These are phyloP conservation scores for Solanum stenotomum DNA, from an alignment of 257 asterid genomes.

Conservation along the genomic window DNA sequence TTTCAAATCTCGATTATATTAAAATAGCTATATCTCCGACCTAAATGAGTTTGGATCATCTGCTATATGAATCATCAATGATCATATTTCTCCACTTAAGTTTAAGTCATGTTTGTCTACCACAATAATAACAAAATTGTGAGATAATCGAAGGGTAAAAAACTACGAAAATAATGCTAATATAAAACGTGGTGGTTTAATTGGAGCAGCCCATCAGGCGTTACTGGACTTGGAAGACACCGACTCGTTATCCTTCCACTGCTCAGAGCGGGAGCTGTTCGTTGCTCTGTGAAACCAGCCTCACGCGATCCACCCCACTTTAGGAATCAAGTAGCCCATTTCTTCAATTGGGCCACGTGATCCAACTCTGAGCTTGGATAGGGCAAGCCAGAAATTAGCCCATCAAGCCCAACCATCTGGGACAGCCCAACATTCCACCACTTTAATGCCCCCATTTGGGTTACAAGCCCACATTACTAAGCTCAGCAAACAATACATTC, in stretches of 20 bases:
- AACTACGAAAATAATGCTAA: no score
- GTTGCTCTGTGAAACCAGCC: not conserved
- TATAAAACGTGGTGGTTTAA: not conserved
- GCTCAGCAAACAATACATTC: rapidly evolving
- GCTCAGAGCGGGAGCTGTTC: not conserved
- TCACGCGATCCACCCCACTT: rapidly evolving
- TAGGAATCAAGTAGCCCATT: not conserved
- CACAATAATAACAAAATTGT: not conserved
- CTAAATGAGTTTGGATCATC: no score
- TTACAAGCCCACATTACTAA: not conserved
- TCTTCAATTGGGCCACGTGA: not conserved
- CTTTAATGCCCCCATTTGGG: not conserved
- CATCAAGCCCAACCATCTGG: not conserved
- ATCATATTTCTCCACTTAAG: not conserved
- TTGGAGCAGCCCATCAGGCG: not conserved
- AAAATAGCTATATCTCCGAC: not conserved
- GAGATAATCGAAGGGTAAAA: no score
- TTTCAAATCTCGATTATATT: no score
- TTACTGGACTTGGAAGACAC: not conserved
- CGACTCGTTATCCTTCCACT: not conserved
- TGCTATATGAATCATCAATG: no score
- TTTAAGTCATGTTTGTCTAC: not conserved
- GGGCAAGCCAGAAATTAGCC: not conserved
- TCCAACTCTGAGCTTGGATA: not conserved
- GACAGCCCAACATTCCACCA: not conserved